Base-by-base conservation (phyloP, 345 rosid species). In the Aegle marmelos region DNA sequence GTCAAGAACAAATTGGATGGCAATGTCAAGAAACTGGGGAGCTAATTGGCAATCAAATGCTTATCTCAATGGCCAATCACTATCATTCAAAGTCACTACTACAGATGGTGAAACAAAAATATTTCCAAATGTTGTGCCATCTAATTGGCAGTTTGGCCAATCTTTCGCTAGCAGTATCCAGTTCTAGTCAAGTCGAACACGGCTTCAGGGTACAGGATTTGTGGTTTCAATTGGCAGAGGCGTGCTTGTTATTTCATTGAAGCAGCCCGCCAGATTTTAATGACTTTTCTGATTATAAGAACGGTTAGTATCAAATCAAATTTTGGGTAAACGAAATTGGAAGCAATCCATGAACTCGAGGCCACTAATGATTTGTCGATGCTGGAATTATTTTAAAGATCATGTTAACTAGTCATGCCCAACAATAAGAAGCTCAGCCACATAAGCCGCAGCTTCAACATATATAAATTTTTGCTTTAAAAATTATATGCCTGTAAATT, bases 1-100 rank as follows among this genome's bases (percentile, higher is more conserved):
- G 33, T 87, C 97, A 31, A 93, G 84, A 61, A 93, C 93, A 0
- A 86, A 84, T 24, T 95, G 98, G 99, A 79, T 83, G 80, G 70
- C 97, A 2, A 92, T 92, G 98, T 92, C 98, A 21, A 90, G 97
- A 59, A 95, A 95, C 63, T 92, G 99, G 99, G 98, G 99, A 41
- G 89, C 97, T 41, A 92, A 95, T 57, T 95, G 99, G 99, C 99
- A 95, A 79, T 92, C 98, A 9, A 95, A 95, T 77, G 79, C 89
- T 22, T 90, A 92, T 79, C 94, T 95, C 31, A 83, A 95, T 34
- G 94, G 91, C 1, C 99, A 95, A 79, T 81, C 96, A 28, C 75
- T 95, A 68, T 95, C 99, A 37, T 93, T 95, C 85, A 78, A 83
- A 79, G 80, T 92, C 84, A 92, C 92, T 22, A 89, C 93, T 1